Base-by-base conservation (phyloP, 2,329 filamentous ascomycete species). In the Epichloe elymi region DNA sequence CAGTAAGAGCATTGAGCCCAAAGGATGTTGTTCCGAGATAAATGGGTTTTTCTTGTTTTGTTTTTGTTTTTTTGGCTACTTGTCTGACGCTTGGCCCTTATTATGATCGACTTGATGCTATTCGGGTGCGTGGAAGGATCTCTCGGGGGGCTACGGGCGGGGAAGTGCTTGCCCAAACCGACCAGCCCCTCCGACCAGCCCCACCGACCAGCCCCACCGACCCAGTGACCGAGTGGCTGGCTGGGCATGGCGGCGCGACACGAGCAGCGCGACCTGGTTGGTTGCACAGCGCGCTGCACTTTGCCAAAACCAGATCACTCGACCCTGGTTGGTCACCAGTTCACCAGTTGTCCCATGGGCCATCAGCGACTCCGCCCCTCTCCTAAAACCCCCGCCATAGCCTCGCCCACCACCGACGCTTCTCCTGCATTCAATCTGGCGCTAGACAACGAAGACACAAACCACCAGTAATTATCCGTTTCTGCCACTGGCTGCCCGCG, bases 351-450 rank as follows among this genome's bases (percentile, higher is more conserved):
- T 30, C 30, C 30, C 30, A 26, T 26, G 23, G 0, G 23, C 23
- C 23, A 30, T 30, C 30, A 30, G 30, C 30, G 30, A 30, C 30
- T 11, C 30, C 30, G 26, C n/a, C n/a, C 30, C 36, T 48, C n/a
- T 30, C 46, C 30, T 30, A 11, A 30, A 30, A 30, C 11, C 30
- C 46, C 48, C 41, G 33, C 48, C 41, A 50, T 30, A 30, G 35
- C 48, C 48, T 50, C 35, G 39, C 23, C 42, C 23, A 30, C 42
- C 36, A 15, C 47, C 39, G 20, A 26, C 23, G 41, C 26, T 35
- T 49, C 51, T 54, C 45, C 51, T 51, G 53, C 53, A 53, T 48
- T 40, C 44, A 38, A 15, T 41, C 48, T 46, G 33, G 45, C 53
- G 51, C 51, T 53, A 51, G 43, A 41, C 20, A 15, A 30, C 42